A percentile compares a stretch with the other conserved stretches of the same genome.
Evolutionary conservation across 805 yeast species (phyloP).

Genomic region (Candida nemodendra): DNA sequence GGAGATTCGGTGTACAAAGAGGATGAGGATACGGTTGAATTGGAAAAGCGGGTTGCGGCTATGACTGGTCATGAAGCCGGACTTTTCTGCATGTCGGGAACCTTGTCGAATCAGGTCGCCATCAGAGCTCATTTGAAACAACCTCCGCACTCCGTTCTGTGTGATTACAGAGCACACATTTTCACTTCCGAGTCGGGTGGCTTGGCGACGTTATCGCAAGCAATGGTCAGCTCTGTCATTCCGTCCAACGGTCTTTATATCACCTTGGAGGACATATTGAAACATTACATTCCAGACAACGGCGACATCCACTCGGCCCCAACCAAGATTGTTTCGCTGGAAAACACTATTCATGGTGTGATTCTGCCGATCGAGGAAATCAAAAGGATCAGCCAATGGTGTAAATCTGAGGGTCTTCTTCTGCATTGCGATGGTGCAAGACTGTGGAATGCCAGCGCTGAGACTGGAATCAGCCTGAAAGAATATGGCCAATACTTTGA

Average conservation of each 20-base stretch:
- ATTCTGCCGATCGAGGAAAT: constrained; percentile 80
- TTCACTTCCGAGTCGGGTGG: constrained; percentile 90
- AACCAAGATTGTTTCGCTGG: constrained; percentile 78
- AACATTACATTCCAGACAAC: constrained; percentile 62
- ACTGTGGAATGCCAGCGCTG: constrained; percentile 85
- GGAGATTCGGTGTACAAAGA: constrained; percentile 93
- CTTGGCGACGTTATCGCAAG: constrained; percentile 81
- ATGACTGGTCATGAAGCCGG: constrained; percentile 81
- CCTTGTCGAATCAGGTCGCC: constrained; percentile 86
- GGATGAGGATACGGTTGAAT: constrained; percentile 63
- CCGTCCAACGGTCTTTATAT: constrained; percentile 76
- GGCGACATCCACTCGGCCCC: constrained; percentile 90
- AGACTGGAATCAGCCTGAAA: constrained; percentile 61
- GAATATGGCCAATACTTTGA: constrained; percentile 80
- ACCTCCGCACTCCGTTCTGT: constrained; percentile 83
- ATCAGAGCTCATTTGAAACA: constrained; percentile 70
- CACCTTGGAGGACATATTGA: constrained; percentile 75
- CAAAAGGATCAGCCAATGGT: constrained; percentile 66
- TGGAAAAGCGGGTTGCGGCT: constrained; percentile 63
- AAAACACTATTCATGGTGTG: constrained; percentile 85
- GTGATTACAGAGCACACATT: constrained; percentile 86
- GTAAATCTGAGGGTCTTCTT: constrained; percentile 53
- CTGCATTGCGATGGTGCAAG: constrained; percentile 96
- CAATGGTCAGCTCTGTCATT: constrained; percentile 81
- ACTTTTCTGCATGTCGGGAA: constrained; percentile 83